phyloP scores from a whole-genome alignment of 352 stramenopile species.

The Pythium brachiatum region DNA sequence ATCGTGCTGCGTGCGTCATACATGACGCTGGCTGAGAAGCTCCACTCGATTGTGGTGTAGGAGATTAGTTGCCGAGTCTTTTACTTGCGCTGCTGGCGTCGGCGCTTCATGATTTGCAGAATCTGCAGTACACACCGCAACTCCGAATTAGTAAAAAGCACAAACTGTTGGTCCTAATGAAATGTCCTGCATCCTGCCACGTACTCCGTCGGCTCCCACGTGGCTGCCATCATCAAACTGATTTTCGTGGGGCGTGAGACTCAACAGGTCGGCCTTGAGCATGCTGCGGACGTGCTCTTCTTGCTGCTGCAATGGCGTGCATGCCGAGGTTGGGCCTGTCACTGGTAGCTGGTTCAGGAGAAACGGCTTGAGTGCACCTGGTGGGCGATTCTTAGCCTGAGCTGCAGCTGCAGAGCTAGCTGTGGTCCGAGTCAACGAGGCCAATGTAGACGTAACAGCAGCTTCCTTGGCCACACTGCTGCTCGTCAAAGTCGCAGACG shows the following conservation, averaged over 20 bases:
- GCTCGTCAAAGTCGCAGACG: slow-evolving; percentile 14
- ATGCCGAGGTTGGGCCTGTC: not conserved
- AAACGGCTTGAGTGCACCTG: slow-evolving; percentile 10
- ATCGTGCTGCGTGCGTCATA: slow-evolving; percentile 55
- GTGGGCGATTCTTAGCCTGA: not conserved
- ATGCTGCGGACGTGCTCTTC: slow-evolving; percentile 57
- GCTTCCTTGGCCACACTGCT: not conserved
- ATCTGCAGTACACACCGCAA: slow-evolving; percentile 35
- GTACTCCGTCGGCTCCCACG: slow-evolving; percentile 49
- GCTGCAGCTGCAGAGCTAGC: not conserved
- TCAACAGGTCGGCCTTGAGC: slow-evolving; percentile 50
- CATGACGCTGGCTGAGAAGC: slow-evolving; percentile 53
- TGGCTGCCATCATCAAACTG: slow-evolving; percentile 45
- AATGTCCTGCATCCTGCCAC: slow-evolving; percentile 8
- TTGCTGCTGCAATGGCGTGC: slow-evolving; percentile 21
- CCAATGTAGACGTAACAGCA: not conserved
- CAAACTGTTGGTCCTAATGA: slow-evolving; percentile 5
- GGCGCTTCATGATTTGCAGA: slow-evolving; percentile 59
- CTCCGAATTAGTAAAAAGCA: not conserved
- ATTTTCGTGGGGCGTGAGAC: slow-evolving; percentile 36
- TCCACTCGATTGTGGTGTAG: slow-evolving; percentile 35
- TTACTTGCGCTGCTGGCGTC: slow-evolving; percentile 29
- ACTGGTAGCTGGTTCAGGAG: slow-evolving; percentile 17
- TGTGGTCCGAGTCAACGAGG: slow-evolving; percentile 2
- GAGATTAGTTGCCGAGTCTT: not conserved